Evolutionary conservation across 257 asterid species (phyloP).

Genomic region (Lycium ferocissimum): DNA sequence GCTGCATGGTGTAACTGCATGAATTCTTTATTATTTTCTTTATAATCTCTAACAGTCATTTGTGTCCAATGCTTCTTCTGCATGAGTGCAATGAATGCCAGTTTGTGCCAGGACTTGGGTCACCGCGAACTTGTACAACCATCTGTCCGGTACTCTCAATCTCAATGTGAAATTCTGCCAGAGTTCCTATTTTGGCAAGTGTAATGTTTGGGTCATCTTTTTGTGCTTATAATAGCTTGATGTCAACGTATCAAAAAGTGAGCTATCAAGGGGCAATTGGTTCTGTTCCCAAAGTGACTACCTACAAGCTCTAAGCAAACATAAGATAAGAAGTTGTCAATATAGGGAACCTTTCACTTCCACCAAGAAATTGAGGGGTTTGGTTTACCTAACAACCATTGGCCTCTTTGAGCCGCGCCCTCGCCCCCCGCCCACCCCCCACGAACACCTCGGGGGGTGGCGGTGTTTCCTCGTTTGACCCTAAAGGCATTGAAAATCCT

Average conservation of each 20-base stretch:
- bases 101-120: neutral
- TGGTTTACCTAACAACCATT: neutral
- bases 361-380: neutral
- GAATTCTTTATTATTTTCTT: neutral
- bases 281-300: neutral
- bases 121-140: slow-evolving; percentile 11
- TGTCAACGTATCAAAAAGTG: neutral
- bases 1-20: neutral
- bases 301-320: neutral
- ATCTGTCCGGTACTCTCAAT: neutral
- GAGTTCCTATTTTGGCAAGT: neutral
- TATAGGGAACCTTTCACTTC: no score
- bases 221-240: slow-evolving; percentile 4
- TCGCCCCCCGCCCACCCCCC: no score
- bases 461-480: neutral
- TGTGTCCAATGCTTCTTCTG: slow-evolving; percentile 5
- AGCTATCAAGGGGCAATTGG: neutral
- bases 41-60: neutral
- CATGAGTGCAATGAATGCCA: slow-evolving; percentile 13
- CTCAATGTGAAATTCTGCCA: neutral
- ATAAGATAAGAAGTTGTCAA: neutral
- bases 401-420: no score
- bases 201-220: neutral
- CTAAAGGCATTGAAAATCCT: neutral
- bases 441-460: no score